Evolutionary conservation across 2,329 filamentous ascomycete genomes (phyloP).

Genomic region (Paecilomyces niveus): DNA sequence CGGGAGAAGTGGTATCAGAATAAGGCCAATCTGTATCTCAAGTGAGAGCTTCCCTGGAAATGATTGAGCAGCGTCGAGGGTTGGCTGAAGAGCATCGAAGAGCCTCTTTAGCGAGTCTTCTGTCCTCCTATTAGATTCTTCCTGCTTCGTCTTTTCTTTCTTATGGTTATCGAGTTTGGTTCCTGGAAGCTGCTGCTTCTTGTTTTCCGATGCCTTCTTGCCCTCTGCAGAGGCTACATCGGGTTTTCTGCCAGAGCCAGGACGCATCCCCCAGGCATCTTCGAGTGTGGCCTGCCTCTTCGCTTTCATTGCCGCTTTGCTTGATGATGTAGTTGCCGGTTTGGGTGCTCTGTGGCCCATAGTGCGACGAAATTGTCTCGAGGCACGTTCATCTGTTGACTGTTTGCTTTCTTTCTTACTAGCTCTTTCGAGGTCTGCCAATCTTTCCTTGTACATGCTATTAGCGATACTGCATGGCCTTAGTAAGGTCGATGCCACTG

Average conservation of each 20-base stretch:
- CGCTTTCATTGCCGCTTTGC: slow-evolving; percentile 10
- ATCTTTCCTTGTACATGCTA: slow-evolving; percentile 3
- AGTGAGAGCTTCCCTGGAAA: slow-evolving; percentile 29
- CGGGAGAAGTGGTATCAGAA: slow-evolving; percentile 22
- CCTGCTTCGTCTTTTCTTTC: neutral
- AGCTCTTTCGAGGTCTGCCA: slow-evolving; percentile 9
- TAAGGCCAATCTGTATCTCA: slow-evolving; percentile 31
- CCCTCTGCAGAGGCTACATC: neutral
- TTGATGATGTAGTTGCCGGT: slow-evolving; percentile 8
- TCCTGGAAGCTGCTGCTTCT: neutral
- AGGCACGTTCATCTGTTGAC: slow-evolving; percentile 12
- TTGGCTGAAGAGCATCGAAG: slow-evolving; percentile 19
- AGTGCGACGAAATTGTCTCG: slow-evolving; percentile 18
- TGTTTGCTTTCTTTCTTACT: slow-evolving; percentile 6
- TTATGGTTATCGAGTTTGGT: neutral
- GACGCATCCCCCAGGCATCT: slow-evolving; percentile 19
- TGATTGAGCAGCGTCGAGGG: slow-evolving; percentile 24
- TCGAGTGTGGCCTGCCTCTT: slow-evolving; percentile 21
- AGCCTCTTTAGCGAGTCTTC: slow-evolving; percentile 15
- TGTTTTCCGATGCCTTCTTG: neutral
- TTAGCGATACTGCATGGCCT: neutral
- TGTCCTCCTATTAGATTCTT: slow-evolving; percentile 1
- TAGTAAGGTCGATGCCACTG: neutral
- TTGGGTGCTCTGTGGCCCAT: slow-evolving; percentile 24
- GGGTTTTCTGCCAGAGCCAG: neutral